These are phyloP conservation scores for Colletotrichum echinochloae DNA, from an alignment of 2,329 filamentous ascomycete species.

Conservation along the genomic window DNA sequence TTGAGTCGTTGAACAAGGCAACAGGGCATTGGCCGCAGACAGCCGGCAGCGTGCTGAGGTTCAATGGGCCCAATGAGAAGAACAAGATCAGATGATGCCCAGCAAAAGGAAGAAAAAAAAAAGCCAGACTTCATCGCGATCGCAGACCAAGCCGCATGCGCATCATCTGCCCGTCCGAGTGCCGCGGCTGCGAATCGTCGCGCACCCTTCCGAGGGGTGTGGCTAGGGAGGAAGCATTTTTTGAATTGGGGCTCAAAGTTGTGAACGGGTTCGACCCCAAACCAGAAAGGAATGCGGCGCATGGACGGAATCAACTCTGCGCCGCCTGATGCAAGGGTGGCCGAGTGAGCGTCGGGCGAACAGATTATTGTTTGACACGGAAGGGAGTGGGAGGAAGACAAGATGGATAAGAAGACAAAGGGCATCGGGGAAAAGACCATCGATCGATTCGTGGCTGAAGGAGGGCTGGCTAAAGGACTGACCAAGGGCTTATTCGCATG, in stretches of 20 bases:
- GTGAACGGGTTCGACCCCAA: background rate
- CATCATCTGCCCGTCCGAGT: background rate
- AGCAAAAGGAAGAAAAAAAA: too few relatives aligned
- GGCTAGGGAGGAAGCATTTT: background rate
- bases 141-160: background rate
- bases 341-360: background rate
- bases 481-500: conserved; percentile 8
- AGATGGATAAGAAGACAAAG: background rate
- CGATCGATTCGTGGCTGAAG: background rate
- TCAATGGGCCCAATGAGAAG: background rate
- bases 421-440: background rate
- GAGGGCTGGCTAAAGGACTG: background rate
- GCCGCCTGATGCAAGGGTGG: background rate
- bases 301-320: background rate
- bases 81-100: background rate
- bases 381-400: background rate
- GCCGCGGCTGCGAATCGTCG: background rate
- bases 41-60: background rate
- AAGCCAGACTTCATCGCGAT: conserved; percentile 7
- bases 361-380: background rate
- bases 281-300: background rate
- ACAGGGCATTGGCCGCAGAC: background rate
- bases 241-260: background rate
- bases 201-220: background rate
- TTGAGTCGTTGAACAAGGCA: background rate